Conservation (phyloP, 148 eudicot species). For the Nyssa sinensis region DNA sequence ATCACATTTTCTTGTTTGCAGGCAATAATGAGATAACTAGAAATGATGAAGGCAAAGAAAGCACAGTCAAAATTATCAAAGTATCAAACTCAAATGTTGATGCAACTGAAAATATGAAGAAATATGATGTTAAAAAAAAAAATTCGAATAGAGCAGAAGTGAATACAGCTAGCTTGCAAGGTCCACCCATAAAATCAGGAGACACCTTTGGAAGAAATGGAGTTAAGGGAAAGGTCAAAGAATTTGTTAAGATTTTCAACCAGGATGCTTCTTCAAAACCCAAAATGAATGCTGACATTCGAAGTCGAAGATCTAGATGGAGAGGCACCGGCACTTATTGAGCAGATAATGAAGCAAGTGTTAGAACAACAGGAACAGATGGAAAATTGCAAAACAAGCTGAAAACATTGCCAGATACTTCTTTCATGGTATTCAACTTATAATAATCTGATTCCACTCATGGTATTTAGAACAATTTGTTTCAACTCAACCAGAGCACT, state of each 20-base stretch:
- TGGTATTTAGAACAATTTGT: not conserved
- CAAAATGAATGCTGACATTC: conserved; percentile 19
- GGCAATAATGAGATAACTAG: conserved; percentile 23
- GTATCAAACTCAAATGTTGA: conserved; percentile 18
- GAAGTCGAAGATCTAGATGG: conserved; percentile 48
- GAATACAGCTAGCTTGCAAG: conserved; percentile 23
- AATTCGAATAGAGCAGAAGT: conserved; percentile 23
- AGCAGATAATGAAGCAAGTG: conserved; percentile 28
- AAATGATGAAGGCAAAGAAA: conserved; percentile 31
- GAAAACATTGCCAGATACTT: conserved; percentile 24
- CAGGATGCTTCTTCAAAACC: conserved; percentile 43
- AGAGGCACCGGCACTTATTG: conserved; percentile 17
- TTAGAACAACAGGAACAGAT: conserved; percentile 15
- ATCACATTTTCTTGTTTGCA: conserved; percentile 15
- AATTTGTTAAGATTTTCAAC: conserved; percentile 69
- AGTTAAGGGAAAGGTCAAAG: conserved; percentile 60
- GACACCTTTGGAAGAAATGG: conserved; percentile 22
- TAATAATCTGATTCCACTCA: too few species aligned
- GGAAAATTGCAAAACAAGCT: conserved; percentile 24
- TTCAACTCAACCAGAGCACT: not conserved
- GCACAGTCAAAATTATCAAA: conserved; percentile 19
- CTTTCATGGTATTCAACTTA: conserved; percentile 39
- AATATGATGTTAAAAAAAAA: conserved; percentile 23
- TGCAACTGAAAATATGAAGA: conserved; percentile 14
- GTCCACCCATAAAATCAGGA: conserved; percentile 19